These are phyloP conservation scores for Orbilia blumenaviensis DNA, from an alignment of 2,329 filamentous ascomycete species.

Conservation along the genomic window DNA sequence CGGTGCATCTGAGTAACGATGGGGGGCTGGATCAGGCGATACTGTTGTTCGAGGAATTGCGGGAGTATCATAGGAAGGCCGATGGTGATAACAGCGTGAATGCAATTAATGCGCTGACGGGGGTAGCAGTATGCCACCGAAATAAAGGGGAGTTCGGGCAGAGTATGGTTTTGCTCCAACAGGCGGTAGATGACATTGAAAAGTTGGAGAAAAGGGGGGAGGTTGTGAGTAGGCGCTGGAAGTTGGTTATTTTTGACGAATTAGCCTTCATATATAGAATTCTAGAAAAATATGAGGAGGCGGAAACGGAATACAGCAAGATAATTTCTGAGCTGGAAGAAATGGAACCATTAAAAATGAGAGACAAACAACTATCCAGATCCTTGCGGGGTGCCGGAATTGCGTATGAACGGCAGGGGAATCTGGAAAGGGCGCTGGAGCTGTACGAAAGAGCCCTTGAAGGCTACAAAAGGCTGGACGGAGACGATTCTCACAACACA, in stretches of 20 bases:
- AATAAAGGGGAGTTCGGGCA: background rate
- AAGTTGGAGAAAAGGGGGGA: background rate
- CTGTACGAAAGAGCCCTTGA: background rate
- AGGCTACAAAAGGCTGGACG: conserved; percentile 1
- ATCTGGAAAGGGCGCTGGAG: background rate
- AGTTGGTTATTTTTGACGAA: background rate
- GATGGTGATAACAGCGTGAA: background rate
- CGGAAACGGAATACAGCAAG: conserved; percentile 15
- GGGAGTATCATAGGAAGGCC: background rate
- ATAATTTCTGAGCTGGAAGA: conserved; percentile 38
- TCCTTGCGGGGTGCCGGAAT: background rate
- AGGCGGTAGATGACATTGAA: background rate
- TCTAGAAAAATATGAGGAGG: conserved; percentile 25
- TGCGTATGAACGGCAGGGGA: background rate
- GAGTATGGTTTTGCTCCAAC: background rate
- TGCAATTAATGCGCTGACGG: background rate
- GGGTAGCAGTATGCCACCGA: background rate
- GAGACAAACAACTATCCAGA: background rate
- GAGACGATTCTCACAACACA: background rate
- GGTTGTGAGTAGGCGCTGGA: background rate
- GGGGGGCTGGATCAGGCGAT: background rate
- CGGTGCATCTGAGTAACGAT: background rate
- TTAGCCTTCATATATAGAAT: background rate
- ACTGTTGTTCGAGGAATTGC: background rate
- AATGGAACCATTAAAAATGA: background rate